Conservation (phyloP, 192 early-diverging fungal genomes). For the Rhizophagus prolifer region DNA sequence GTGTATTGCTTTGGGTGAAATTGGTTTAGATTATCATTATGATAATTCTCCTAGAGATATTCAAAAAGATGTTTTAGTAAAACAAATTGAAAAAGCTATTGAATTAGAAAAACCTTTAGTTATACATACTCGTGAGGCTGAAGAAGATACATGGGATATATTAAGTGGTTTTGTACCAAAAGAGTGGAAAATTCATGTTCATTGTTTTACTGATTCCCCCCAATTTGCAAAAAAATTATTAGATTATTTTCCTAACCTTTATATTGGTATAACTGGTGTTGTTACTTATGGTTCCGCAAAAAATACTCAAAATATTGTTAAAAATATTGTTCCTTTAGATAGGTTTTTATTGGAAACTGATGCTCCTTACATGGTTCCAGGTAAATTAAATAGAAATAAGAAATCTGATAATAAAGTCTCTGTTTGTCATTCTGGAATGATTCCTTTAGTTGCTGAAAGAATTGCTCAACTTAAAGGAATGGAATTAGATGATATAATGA, state of each 20-base stretch:
- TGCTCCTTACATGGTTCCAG: constrained; percentile 27
- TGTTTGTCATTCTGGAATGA: constrained; percentile 32
- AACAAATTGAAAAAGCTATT: constrained; percentile 15
- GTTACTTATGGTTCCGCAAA: constrained; percentile 24
- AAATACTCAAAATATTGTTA: constrained; percentile 25
- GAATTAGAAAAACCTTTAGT: constrained; percentile 25
- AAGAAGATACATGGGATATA: constrained; percentile 27
- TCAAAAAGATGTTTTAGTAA: constrained; percentile 11
- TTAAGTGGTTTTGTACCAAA: constrained; percentile 15
- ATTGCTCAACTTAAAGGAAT: constrained; percentile 20
- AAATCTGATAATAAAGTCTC: constrained; percentile 12
- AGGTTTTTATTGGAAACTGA: constrained; percentile 29
- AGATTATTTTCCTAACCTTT: constrained; percentile 28
- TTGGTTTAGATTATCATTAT: constrained; percentile 32
- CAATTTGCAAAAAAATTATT: constrained; percentile 22
- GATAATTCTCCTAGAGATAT: constrained; percentile 20
- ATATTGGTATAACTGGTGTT: constrained; percentile 30
- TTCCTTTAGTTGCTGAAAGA: constrained; percentile 29
- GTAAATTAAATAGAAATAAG: constrained; percentile 27
- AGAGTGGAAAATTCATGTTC: constrained; percentile 29
- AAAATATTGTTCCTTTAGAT: constrained; percentile 6
- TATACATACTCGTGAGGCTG: constrained; percentile 31
- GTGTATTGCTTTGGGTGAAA: constrained; percentile 23
- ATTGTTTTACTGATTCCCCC: constrained; percentile 30
- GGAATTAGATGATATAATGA: constrained; percentile 22